Base-by-base conservation (phyloP, 768 basidiomycete species). In the Pseudohyphozyma bogoriensis region DNA sequence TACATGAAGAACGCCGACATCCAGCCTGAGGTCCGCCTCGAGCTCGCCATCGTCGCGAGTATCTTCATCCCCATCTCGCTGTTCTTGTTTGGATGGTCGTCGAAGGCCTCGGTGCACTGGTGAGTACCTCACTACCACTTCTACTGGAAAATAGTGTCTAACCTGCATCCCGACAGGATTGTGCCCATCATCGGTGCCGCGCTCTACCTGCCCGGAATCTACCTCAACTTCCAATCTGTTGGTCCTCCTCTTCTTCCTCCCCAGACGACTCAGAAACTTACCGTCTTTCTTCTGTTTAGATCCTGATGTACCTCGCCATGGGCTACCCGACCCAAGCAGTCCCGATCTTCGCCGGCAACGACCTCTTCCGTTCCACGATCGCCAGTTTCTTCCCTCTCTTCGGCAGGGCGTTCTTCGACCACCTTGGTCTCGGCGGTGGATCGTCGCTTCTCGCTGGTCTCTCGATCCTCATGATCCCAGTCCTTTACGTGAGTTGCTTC, bases 11-110 rank as follows among this genome's bases (percentile, higher is more conserved):
- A 58, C 28, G 54, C 57, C 2, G 24, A 55, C 31, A 20, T 45
- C 9, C 37, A 55, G 20, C 65, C 63, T 50, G 60, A 68, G 51
- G n/a, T 24, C 6, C 58, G 62, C 32, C 51, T 69, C 50, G 44
- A 58, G 35, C 18, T 61, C 49, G 63, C 55, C 16, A 8, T 69
- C 59, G 8, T 67, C 58, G 65, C 60, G 0, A 42, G 54, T 20
- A 35, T 53, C 5, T 51, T 60, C 56, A 56, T 59, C 45, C 69
- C 70, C 37, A 51, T 69, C 57, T 56, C 58, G 24, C 60, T 72
- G 1, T 64, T 72, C 52, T 68, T 69, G 65, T 71, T 72, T 52
- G 72, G 69, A 3, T 74, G 73, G 74, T 62, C 70, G n/a, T n/a
- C n/a, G n/a, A n/a, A n/a, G n/a, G n/a, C n/a, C n/a, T n/a, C n/a